Base-by-base conservation (phyloP, 306 rosid genomes). In the Cucumis hystrix region DNA sequence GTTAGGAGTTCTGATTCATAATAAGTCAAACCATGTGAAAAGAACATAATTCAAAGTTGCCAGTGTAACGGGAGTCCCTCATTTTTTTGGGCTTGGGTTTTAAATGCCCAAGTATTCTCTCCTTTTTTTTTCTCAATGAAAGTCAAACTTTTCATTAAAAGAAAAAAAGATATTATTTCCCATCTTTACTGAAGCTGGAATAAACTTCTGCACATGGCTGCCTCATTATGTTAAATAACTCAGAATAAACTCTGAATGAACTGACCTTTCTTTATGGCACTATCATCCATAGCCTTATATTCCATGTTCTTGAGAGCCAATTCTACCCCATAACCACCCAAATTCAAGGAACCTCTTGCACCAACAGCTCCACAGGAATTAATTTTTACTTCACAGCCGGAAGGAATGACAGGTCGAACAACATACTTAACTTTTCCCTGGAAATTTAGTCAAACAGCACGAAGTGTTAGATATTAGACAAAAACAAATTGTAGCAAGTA, bases 271-370 rank as follows among this genome's bases (percentile, higher is more conserved):
- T 86, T 92, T 71, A 92, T 78, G 10, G 86, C 65, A 80, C 96
- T 88, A 79, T 96, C 98, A 76, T 96, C 97, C 91, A 95, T 91
- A 79, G 99, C 97, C 84, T 92, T 96, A 67, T 96, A 92, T 81
- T 96, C 99, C 99, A 96, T 92, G 78, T 96, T 96, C 97, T 96
- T 96, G 77, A 96, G 83, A 71, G 92, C 98, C 83, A 96, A 97
- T 83, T 92, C 98, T 54, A 96, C 98, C 5, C 99, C 99, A 81
- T 91, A 96, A 78, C 99, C 98, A 79, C 99, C 99, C 88, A 96
- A 87, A 87, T 96, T 92, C 77, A 96, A 81, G 10, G 96, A 79
- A 82, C 83, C 86, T 57, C 87, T 83, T 66, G 93, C 85, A 74
- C 99, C 99, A 86, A 92, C 85, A 76, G 91, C 89, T 70, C 99